phyloP scores from a whole-genome alignment of 108 stramenopile species.

The Cyclostephanos invisitatus region DNA sequence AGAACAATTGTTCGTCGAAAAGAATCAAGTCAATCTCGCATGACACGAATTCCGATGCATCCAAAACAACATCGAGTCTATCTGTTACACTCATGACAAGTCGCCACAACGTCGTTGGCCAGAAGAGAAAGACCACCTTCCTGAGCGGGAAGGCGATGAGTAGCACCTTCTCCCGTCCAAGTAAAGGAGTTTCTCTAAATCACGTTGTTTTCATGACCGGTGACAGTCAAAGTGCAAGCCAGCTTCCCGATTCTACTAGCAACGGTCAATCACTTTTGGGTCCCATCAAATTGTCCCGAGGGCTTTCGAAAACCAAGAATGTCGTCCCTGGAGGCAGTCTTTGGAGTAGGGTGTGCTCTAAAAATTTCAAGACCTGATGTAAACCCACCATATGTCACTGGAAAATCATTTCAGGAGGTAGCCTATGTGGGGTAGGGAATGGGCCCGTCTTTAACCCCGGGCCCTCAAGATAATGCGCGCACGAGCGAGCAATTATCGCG shows the following conservation, averaged over 20 bases:
- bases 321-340: constrained; percentile 51
- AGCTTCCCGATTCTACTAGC: constrained; percentile 15
- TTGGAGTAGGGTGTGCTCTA: constrained; percentile 55
- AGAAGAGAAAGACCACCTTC: constrained; percentile 65
- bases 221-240: constrained; percentile 43
- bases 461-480: no score
- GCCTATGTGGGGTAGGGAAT: no score
- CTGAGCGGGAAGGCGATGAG: constrained; percentile 50
- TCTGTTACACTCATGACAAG: constrained; percentile 60
- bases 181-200: constrained; percentile 67
- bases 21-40: constrained; percentile 10
- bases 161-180: constrained; percentile 16
- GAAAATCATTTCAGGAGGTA: no score
- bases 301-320: constrained; percentile 26
- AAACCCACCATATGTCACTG: no score
- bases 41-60: neutral
- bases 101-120: constrained; percentile 25
- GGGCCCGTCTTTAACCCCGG: no score
- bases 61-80: constrained; percentile 23
- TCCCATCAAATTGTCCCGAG: constrained; percentile 19
- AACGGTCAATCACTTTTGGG: constrained; percentile 10
- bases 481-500: no score
- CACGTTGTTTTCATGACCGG: constrained; percentile 68
- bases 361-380: constrained; percentile 27
- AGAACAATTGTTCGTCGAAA: constrained; percentile 18